Conservation (phyloP, 306 rosid species). For the Cucurbita moschata region DNA sequence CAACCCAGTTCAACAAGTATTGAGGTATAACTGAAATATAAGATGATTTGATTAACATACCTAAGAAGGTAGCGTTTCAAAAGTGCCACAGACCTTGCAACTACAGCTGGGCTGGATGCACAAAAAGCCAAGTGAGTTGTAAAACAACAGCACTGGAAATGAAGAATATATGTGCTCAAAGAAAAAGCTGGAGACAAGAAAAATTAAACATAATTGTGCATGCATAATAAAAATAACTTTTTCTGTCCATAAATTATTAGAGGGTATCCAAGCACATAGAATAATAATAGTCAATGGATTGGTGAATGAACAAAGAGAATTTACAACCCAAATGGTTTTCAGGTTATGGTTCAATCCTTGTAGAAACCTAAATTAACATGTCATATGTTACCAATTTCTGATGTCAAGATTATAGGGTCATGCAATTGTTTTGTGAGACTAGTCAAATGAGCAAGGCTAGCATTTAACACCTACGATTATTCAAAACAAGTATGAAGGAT, state of each 20-base stretch:
- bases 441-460: background rate
- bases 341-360: background rate
- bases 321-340: background rate
- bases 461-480: background rate
- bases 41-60: constrained; percentile 30
- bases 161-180: constrained; percentile 5
- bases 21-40: constrained; percentile 4
- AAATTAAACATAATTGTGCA: background rate
- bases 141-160: background rate
- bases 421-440: background rate
- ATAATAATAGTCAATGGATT: background rate
- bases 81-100: constrained; percentile 87
- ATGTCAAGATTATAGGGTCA: background rate
- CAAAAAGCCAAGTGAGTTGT: constrained; percentile 24
- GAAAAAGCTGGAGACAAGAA: constrained; percentile 10
- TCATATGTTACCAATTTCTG: background rate
- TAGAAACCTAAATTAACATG: background rate
- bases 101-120: constrained; percentile 86
- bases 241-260: background rate
- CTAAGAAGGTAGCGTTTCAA: constrained; percentile 84
- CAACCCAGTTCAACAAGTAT: background rate
- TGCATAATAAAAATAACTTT: background rate
- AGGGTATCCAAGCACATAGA: background rate
- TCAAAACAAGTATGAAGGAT: background rate
- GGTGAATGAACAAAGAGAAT: background rate